These are phyloP conservation scores for Spencermartinsiella ligniputridi DNA, from an alignment of 1,139 yeast genomes.

Conservation along the genomic window DNA sequence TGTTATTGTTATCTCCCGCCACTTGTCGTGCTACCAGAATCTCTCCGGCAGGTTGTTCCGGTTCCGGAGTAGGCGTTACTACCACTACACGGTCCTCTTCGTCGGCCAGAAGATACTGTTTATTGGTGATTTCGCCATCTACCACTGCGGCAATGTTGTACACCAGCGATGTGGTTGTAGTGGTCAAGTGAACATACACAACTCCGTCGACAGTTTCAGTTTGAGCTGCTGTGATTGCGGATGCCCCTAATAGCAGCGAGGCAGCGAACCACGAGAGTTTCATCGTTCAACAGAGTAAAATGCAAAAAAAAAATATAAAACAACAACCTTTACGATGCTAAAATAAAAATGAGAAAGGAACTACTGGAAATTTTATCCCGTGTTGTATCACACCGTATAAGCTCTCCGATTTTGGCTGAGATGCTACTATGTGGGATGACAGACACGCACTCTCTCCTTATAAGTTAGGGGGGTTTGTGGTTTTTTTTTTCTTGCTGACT, in stretches of 20 bases:
- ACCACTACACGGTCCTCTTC: slow-evolving; percentile 1
- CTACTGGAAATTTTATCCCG: too few species aligned
- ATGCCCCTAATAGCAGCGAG: neutral
- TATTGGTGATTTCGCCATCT: neutral
- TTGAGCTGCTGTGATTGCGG: neutral
- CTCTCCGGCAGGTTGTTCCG: neutral
- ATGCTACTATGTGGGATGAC: too few species aligned
- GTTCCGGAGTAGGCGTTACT: slow-evolving; percentile 5
- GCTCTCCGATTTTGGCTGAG: too few species aligned
- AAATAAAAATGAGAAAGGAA: too few species aligned
- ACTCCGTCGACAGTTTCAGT: slow-evolving; percentile 1
- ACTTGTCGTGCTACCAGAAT: neutral
- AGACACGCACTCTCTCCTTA: too few species aligned
- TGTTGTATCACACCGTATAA: too few species aligned
- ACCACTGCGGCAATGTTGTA: slow-evolving; percentile 9
- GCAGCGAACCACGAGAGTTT: slow-evolving; percentile 4
- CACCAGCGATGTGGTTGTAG: slow-evolving; percentile 10
- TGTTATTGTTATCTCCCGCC: slow-evolving; percentile 1
- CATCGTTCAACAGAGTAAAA: slow-evolving; percentile 1
- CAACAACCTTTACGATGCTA: too few species aligned
- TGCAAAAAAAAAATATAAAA: neutral
- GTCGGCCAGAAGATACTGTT: neutral
- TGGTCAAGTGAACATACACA: slow-evolving; percentile 7
- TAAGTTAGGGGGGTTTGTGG: too few species aligned
- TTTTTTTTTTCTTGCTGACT: too few species aligned